Percentiles rank a stretch among this genome's conserved stretches.
phyloP scores from a whole-genome alignment of 2,329 filamentous ascomycete species.

The Pyrenophora tritici-repentis region DNA sequence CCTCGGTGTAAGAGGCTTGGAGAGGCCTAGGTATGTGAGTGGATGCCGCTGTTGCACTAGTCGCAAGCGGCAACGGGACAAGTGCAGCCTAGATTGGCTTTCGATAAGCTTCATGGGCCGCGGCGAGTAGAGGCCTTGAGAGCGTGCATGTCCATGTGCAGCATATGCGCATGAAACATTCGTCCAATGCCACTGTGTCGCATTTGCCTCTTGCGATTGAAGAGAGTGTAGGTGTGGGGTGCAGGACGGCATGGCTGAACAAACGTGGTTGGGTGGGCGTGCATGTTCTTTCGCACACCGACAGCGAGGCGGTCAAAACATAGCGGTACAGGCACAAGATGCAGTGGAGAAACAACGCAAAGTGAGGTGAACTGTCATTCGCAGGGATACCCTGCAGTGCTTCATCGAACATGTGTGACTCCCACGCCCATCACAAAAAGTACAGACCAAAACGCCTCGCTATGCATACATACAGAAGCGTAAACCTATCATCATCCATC shows the following conservation, averaged over 20 bases:
- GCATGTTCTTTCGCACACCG: conserved; percentile 8
- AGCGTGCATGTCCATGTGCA: conserved; percentile 20
- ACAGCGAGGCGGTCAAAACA: not conserved
- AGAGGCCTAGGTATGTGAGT: conserved; percentile 24
- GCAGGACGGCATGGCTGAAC: conserved; percentile 1
- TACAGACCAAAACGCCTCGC: conserved; percentile 41
- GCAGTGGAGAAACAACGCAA: conserved; percentile 12
- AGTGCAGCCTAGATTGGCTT: conserved; percentile 21
- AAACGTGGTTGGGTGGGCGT: conserved; percentile 18
- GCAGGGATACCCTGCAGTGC: conserved; percentile 12
- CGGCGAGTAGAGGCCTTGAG: conserved; percentile 19
- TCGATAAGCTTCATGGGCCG: conserved; percentile 26
- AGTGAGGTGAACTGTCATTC: conserved; percentile 15
- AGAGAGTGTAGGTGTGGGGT: conserved; percentile 2
- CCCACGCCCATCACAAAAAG: conserved; percentile 1
- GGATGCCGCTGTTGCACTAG: conserved; percentile 21
- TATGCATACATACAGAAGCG: conserved; percentile 38
- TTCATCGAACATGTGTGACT: conserved; percentile 1
- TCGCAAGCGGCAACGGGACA: conserved; percentile 20
- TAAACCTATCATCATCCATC: conserved; percentile 6
- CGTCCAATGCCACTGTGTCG: conserved; percentile 16
- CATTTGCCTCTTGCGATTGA: conserved; percentile 7
- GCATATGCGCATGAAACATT: conserved; percentile 19
- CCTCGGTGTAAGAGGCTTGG: conserved; percentile 33
- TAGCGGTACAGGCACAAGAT: conserved; percentile 5